Evolutionary conservation across 1,284 basidiomycete genomes (phyloP), one percentile per base, ranked within the genome.

Genomic region (Irpex sp.): DNA sequence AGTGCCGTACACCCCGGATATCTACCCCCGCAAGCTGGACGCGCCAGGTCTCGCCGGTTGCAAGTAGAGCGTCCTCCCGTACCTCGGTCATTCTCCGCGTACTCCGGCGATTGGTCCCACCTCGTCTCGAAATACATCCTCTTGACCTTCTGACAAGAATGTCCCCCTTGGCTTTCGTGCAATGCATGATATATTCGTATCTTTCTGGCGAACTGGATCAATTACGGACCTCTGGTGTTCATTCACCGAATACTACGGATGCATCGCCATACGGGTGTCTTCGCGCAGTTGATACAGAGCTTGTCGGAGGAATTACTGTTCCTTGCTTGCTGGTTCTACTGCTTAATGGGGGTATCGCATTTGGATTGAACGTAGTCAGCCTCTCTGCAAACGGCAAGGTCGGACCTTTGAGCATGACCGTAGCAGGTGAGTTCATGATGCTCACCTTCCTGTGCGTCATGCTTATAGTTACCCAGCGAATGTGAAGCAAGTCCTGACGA

Each of bases 401-500:
- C 0, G 94, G 94, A 2, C 88, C 93, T 11, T 72, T 95, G 64
- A 90, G 89, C 57, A 95, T 95, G 88, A 92, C 88, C 64, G 95
- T 95, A 37, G 92, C 93, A 61, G 90, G 92, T 93, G 33, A 55
- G 53, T 55, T 63, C 63, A 84, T 74, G 15, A 35, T 53, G n/a
- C 55, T 19, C 47, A 54, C 11, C 17, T 35, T 53, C 33, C 37
- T 59, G 15, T 21, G 15, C 61, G 19, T 55, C 62, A 33, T 19
- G 62, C 46, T 33, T 63, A 26, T 62, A 49, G 55, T 39, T 53
- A 36, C 62, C 6, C 68, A 91, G 93, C 88, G 59, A 95, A 95
- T 71, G 86, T 95, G 62, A 98, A 98, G 77, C 95, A 97, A 73
- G 95, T 95, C n/a, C 75, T 97, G 65, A 96, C 95, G 1, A 89